phyloP scores from a whole-genome alignment of 106 monocot genomes.

The Apostasia ramifera region DNA sequence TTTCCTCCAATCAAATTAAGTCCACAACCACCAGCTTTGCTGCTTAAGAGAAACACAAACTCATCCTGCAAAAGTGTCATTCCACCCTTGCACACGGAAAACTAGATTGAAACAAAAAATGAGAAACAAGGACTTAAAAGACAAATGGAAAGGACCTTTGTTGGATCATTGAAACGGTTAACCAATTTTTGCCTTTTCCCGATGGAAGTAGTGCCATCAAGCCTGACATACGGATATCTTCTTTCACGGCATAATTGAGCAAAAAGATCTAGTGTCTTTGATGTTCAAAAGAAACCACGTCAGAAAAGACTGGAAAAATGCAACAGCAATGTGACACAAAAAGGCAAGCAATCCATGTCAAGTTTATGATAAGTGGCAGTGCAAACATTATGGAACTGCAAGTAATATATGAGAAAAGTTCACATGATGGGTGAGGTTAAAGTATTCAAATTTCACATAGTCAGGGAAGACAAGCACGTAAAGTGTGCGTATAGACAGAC shows the following conservation, averaged over 20 bases:
- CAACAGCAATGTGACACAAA: neutral
- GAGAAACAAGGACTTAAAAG: neutral
- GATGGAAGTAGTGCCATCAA: conserved; percentile 95
- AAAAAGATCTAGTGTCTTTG: conserved; percentile 90
- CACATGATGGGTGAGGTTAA: too few relatives aligned
- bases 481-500: too few relatives aligned
- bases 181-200: conserved; percentile 96
- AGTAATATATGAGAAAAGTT: too few relatives aligned
- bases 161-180: conserved; percentile 85
- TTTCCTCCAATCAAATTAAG: conserved; percentile 98
- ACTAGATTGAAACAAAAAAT: neutral
- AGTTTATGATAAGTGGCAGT: neutral
- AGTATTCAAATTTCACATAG: too few relatives aligned
- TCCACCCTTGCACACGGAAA: conserved; percentile 1
- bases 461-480: too few relatives aligned
- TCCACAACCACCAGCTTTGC: conserved; percentile 99
- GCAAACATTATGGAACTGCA: neutral
- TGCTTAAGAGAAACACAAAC: conserved; percentile 96
- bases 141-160: conserved; percentile 35
- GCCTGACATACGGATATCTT: conserved; percentile 83
- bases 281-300: conserved; percentile 1
- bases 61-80: conserved; percentile 59
- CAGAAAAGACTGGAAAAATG: neutral
- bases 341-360: neutral
- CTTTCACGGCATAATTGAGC: conserved; percentile 96